Evolutionary conservation across 1,139 yeast genomes (phyloP).

Genomic region (Nakaseomyces bracarensis): DNA sequence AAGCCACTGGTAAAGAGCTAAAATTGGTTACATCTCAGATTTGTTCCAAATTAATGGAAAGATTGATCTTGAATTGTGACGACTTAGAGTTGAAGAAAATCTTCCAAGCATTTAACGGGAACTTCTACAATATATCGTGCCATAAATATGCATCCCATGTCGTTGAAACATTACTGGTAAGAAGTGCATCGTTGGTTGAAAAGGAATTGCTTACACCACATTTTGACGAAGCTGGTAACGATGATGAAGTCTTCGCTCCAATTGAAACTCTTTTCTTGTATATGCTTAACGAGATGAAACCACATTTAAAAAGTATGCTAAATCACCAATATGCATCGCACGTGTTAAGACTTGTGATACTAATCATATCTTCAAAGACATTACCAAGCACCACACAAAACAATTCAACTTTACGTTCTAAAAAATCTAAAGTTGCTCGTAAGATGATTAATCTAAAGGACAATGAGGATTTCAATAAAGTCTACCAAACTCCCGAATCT

Average conservation of each 20-base stretch:
- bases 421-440: constrained; percentile 81
- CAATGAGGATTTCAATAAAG: constrained; percentile 54
- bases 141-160: constrained; percentile 95
- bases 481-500: constrained; percentile 64
- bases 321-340: constrained; percentile 82
- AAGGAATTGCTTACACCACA: constrained; percentile 46
- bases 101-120: constrained; percentile 60
- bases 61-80: constrained; percentile 62
- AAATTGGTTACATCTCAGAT: constrained; percentile 90
- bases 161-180: constrained; percentile 72
- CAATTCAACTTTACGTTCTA: constrained; percentile 73
- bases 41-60: constrained; percentile 85
- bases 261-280: constrained; percentile 58
- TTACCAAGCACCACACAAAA: constrained; percentile 69
- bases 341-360: constrained; percentile 62
- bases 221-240: constrained; percentile 34
- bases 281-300: constrained; percentile 60
- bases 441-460: constrained; percentile 87
- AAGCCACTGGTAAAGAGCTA: constrained; percentile 81
- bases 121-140: constrained; percentile 65
- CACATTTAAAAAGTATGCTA: constrained; percentile 51
- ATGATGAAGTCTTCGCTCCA: constrained; percentile 38
- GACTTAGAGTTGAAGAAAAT: constrained; percentile 57
- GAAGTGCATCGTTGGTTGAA: constrained; percentile 70
- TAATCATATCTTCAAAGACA: constrained; percentile 69